phyloP scores from a whole-genome alignment of 2,329 filamentous ascomycete species.

The Beauveria medogensis region DNA sequence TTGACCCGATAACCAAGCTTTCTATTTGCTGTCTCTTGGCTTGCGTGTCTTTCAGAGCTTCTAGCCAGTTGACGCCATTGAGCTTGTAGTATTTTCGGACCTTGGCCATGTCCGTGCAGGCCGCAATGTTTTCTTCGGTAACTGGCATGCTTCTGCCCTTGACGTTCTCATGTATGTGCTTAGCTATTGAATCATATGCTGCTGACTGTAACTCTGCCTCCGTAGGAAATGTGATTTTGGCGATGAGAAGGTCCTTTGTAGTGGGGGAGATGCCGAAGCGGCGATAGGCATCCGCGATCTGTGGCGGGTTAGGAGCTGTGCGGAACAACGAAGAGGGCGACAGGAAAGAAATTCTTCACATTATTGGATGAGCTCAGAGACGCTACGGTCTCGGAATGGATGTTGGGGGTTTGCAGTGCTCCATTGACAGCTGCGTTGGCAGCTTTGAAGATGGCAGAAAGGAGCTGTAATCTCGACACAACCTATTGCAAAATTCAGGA shows the following conservation, averaged over 20 bases:
- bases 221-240: constrained; percentile 62
- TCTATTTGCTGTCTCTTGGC: constrained; percentile 52
- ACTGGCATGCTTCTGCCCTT: constrained; percentile 53
- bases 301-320: neutral
- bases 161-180: constrained; percentile 55
- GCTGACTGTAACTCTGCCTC: constrained; percentile 31
- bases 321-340: neutral
- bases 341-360: constrained; percentile 32
- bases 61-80: constrained; percentile 48
- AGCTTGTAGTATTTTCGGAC: constrained; percentile 85
- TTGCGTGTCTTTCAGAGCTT: constrained; percentile 29
- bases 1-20: constrained; percentile 61
- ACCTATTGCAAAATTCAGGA: constrained; percentile 33
- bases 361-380: constrained; percentile 77
- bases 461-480: constrained; percentile 61
- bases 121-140: constrained; percentile 53
- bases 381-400: constrained; percentile 83
- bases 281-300: constrained; percentile 90
- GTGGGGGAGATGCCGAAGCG: constrained; percentile 71
- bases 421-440: constrained; percentile 54
- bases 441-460: constrained; percentile 72
- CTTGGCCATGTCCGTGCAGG: constrained; percentile 55
- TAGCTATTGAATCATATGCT: constrained; percentile 39
- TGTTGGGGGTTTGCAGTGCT: constrained; percentile 68
- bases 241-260: constrained; percentile 65